Evolutionary conservation across 106 monocot genomes (phyloP).

Genomic region (Vanilla planifolia): DNA sequence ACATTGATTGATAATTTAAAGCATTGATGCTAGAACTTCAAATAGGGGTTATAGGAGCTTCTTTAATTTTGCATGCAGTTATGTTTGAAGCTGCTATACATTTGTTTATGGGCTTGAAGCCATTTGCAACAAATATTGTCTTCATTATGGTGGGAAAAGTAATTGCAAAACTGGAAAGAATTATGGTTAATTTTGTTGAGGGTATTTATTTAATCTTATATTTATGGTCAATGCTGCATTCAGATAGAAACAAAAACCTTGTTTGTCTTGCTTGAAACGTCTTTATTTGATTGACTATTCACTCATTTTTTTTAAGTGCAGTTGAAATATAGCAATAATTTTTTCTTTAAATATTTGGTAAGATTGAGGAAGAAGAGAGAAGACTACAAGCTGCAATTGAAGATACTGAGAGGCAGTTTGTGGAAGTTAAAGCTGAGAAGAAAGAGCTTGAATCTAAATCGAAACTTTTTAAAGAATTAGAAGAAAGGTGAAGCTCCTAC

Average conservation of each 20-base stretch:
- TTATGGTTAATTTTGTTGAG: too few relatives aligned
- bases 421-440: constrained; percentile 58
- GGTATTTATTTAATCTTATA: too few relatives aligned
- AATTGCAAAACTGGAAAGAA: too few relatives aligned
- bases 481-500: constrained; percentile 47
- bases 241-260: not conserved
- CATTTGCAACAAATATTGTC: too few relatives aligned
- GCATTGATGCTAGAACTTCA: too few relatives aligned
- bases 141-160: too few relatives aligned
- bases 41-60: too few relatives aligned
- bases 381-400: constrained; percentile 65
- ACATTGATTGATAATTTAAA: too few relatives aligned
- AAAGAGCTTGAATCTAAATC: constrained; percentile 71
- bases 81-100: too few relatives aligned
- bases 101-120: too few relatives aligned
- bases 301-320: not conserved
- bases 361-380: constrained; percentile 89
- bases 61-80: too few relatives aligned
- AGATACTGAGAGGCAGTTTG: constrained; percentile 67
- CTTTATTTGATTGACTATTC: not conserved
- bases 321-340: not conserved
- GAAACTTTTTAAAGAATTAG: constrained; percentile 59
- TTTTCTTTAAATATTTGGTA: constrained; percentile 6
- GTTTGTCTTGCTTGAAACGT: not conserved
- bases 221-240: too few relatives aligned